Evolutionary conservation across 2,329 filamentous ascomycete species (phyloP).

Genomic region (Fusarium pseudograminearum): DNA sequence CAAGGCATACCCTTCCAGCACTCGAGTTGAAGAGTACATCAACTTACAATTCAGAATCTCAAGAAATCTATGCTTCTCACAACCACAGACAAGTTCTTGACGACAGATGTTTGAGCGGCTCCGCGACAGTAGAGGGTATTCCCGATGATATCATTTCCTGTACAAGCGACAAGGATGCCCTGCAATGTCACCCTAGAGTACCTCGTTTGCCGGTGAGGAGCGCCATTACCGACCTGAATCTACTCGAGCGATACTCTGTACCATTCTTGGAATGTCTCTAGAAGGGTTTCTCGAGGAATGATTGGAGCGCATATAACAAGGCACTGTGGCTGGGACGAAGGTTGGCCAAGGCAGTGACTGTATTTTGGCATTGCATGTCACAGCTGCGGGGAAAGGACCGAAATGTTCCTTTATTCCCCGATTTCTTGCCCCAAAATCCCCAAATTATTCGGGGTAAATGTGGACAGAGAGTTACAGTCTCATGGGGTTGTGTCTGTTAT

Average conservation of each 20-base stretch:
- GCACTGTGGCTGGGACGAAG: background rate
- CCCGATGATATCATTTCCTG: slow-evolving; percentile 38
- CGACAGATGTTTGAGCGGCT: slow-evolving; percentile 16
- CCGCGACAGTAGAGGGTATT: slow-evolving; percentile 13
- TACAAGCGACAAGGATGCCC: slow-evolving; percentile 2
- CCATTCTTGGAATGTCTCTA: slow-evolving; percentile 22
- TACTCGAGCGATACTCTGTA: slow-evolving; percentile 1
- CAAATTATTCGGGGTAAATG: slow-evolving; percentile 38
- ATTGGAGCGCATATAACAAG: slow-evolving; percentile 42
- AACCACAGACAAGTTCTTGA: background rate
- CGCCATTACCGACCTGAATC: slow-evolving; percentile 11
- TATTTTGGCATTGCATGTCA: slow-evolving; percentile 21
- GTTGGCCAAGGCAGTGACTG: background rate
- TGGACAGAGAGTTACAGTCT: background rate
- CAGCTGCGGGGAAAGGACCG: slow-evolving; percentile 46
- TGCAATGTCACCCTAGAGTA: slow-evolving; percentile 15
- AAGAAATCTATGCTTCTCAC: background rate
- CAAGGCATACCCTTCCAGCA: background rate
- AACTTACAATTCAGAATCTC: too few relatives aligned
- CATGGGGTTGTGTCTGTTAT: background rate
- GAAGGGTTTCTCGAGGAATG: background rate
- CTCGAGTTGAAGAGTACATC: background rate
- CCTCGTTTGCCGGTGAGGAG: slow-evolving; percentile 9
- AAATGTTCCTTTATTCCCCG: slow-evolving; percentile 31
- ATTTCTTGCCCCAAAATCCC: slow-evolving; percentile 35